Conservation (phyloP, 495 filamentous ascomycete species). For the Penicillium fimorum region DNA sequence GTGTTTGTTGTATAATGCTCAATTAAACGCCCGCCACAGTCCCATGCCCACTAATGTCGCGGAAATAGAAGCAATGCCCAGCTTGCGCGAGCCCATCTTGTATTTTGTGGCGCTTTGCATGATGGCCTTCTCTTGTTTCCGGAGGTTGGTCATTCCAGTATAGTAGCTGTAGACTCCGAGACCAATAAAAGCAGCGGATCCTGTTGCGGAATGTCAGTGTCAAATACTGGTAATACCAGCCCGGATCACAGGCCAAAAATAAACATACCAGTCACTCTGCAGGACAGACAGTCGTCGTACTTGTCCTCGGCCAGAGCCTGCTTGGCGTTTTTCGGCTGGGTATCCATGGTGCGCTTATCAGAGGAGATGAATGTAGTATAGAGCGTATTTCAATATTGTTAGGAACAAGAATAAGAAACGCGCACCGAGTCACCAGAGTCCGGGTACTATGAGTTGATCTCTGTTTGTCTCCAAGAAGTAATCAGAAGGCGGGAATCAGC, state of each 20-base stretch:
- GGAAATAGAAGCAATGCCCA: constrained; percentile 71
- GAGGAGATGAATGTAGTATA: constrained; percentile 6
- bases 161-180: constrained; percentile 84
- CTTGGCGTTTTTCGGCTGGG: constrained; percentile 37
- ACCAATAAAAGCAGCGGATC: constrained; percentile 81
- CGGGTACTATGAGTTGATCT: neutral
- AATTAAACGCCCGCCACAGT: constrained; percentile 56
- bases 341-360: constrained; percentile 26
- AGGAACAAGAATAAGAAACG: constrained; percentile 2
- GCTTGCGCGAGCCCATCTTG: constrained; percentile 69
- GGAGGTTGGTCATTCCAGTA: constrained; percentile 74
- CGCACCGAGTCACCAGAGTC: neutral
- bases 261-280: constrained; percentile 62
- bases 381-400: neutral
- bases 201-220: constrained; percentile 42
- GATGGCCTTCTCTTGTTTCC: constrained; percentile 66
- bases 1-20: constrained; percentile 17
- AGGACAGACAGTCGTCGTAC: constrained; percentile 67
- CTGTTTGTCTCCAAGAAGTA: constrained; percentile 17
- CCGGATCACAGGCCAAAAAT: neutral
- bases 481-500: constrained; percentile 34
- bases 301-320: constrained; percentile 60
- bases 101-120: constrained; percentile 68
- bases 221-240: neutral
- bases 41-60: constrained; percentile 69